Evolutionary conservation across 1,284 basidiomycete species (phyloP).

Genomic region (Apiotrichum veenhuisii): DNA sequence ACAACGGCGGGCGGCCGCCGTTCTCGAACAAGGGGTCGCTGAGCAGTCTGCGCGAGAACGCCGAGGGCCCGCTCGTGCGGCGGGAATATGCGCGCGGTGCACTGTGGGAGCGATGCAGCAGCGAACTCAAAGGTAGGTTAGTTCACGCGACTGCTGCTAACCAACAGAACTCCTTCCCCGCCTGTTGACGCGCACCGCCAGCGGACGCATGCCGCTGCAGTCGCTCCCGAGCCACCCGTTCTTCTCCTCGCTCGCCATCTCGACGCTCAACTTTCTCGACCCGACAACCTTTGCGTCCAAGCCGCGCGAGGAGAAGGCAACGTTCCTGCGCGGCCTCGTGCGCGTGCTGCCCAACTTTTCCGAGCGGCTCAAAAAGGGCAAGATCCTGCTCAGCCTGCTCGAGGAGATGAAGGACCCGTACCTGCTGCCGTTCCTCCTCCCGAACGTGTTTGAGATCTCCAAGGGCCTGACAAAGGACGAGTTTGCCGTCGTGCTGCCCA

Average conservation of each 20-base stretch:
- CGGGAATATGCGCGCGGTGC: conserved; percentile 40
- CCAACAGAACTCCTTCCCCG: conserved; percentile 66
- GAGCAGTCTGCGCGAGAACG: conserved; percentile 71
- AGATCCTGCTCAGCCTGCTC: conserved; percentile 88
- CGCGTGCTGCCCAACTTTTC: conserved; percentile 81
- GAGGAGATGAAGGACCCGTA: conserved; percentile 96
- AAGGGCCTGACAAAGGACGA: conserved; percentile 70
- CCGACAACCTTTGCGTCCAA: conserved; percentile 92
- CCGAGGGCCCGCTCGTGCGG: conserved; percentile 55
- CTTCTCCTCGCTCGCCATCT: conserved; percentile 95
- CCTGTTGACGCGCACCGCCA: conserved; percentile 73
- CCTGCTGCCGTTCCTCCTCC: conserved; percentile 91
- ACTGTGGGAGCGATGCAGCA: conserved; percentile 41
- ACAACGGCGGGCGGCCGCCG: conserved; percentile 81
- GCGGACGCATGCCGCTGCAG: conserved; percentile 67
- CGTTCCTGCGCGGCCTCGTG: conserved; percentile 87
- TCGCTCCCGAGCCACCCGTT: conserved; percentile 78
- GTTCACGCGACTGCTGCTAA: neutral
- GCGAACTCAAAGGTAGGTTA: conserved; percentile 42
- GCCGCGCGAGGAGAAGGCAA: conserved; percentile 89
- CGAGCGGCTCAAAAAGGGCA: conserved; percentile 77
- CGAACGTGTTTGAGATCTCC: conserved; percentile 92
- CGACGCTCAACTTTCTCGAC: conserved; percentile 93
- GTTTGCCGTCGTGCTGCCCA: conserved; percentile 76
- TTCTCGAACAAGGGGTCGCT: conserved; percentile 85